Base-by-base conservation (phyloP, 352 stramenopile genomes). In the Phytopythium boreale region DNA sequence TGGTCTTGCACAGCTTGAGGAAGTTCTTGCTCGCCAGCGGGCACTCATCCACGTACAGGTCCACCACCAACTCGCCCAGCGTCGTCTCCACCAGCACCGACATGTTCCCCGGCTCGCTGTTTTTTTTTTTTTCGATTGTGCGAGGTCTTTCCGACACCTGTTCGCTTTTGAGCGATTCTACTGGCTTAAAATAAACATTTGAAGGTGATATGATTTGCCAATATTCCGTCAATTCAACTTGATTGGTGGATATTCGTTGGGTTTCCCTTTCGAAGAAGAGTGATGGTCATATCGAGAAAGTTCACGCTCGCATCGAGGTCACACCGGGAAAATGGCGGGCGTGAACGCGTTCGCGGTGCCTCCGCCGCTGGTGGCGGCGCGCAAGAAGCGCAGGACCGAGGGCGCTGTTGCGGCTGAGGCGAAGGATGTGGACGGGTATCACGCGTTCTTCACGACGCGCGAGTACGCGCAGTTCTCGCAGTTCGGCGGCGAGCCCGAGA, bases 1-100 rank as follows among this genome's bases (percentile, higher is more conserved):
- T 96, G 70, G 72, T 80, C 80, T 97, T 97, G 81, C 95, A 98
- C 24, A 99, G 82, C 72, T 98, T 98, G 57, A 98, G 77, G 69
- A 99, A 98, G 77, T 98, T 98, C 44, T 83, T 88, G 61, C 77
- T 76, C 22, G 92, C 82, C 26, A 91, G 69, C 27, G 93, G 94
- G 53, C 80, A 92, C 46, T 85, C 83, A 4, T 97, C 85, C 56
- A 84, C 79, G 69, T 77, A 97, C 55, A 98, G 75, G 64, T 98
- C 95, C 26, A 98, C 76, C 49, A 98, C 92, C 26, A 98, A 62
- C 63, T 86, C 73, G 17, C 96, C 96, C 36, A 97, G 61, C 53
- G 86, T 96, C 58, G 93, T 98, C 71, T 98, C 88, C 50, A 98
- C 51, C 56, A 98, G 73, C 66, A 98, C 95, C 55, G 92, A 96